Evolutionary conservation across 2,329 filamentous ascomycete genomes (phyloP), one percentile per base, ranked within the genome.

Genomic region (Stagonosporopsis vannaccii): DNA sequence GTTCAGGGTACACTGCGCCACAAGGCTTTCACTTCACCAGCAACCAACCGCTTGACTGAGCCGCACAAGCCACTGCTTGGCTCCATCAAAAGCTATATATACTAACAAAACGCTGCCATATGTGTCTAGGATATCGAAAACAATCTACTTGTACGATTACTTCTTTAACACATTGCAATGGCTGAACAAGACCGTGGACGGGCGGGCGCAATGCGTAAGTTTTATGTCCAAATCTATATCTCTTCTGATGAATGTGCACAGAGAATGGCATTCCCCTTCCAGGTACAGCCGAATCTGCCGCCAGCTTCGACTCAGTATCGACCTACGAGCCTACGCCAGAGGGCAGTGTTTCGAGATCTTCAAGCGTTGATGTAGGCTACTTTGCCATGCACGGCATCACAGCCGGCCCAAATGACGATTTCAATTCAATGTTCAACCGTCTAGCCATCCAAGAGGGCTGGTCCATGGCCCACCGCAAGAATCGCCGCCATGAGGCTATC

Each of bases 351-450:
- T 40, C 25, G 12, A 36, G 23, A 9, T 51, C 46, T 6, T 52
- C 48, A 15, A 23, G 41, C 6, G 20, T 15, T n/a, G 41, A 35
- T 15, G 22, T 17, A 20, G 46, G 40, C 44, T 55, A 55, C 25
- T 55, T 55, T 17, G 40, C 39, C 8, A 41, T 20, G n/a, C 52
- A 44, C n/a, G 63, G 59, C 40, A 65, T 68, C 39, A 20, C 36
- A 9, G 33, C 51, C 6, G 47, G 60, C 7, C 52, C 55, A 0
- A 36, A 49, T 2, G 58, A 57, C 2, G 40, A 42, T 15, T 51
- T 68, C 39, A 25, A 41, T 20, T 43, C 49, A 23, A 47, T 62
- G 19, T 65, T 70, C 48, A 51, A 47, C 11, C 65, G 59, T 4
- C 56, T 70, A 15, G 56, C 57, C 5, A 52, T 52, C 19, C 48